Conservation (phyloP, 202 grass and related monocot genomes). For the Schoenoplectus tabernaemontani region DNA sequence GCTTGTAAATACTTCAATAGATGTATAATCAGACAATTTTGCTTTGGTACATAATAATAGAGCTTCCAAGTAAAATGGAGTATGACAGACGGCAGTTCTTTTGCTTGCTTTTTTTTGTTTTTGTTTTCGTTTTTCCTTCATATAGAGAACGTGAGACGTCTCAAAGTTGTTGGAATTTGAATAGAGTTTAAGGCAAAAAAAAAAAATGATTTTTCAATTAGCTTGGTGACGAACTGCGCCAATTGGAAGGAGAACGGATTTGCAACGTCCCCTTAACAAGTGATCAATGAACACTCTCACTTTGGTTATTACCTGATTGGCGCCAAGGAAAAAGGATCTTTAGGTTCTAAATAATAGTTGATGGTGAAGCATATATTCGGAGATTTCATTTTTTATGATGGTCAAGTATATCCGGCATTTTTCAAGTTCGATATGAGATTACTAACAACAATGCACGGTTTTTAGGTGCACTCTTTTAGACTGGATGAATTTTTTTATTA, state of each 20-base stretch:
- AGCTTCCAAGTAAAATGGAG: conserved; percentile 1
- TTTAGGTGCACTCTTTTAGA: too few species aligned
- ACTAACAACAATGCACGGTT: too few species aligned
- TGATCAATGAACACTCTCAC: neutral
- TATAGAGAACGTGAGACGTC: neutral
- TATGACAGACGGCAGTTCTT: neutral
- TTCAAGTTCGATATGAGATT: neutral
- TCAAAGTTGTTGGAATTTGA: neutral
- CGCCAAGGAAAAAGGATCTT: neutral
- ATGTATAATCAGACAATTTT: conserved; percentile 12
- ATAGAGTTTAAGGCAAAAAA: neutral
- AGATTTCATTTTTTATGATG: neutral
- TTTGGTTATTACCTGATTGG: neutral
- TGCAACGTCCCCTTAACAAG: too few species aligned
- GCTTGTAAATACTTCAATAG: conserved; percentile 14
- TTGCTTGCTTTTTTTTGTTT: neutral
- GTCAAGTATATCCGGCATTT: neutral
- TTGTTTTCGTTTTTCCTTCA: neutral
- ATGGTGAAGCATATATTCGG: neutral
- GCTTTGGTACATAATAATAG: conserved; percentile 17
- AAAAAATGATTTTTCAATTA: neutral
- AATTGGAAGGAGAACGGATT: neutral
- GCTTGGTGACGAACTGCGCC: neutral
- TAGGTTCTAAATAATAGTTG: neutral
- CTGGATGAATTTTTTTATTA: too few species aligned